A percentile compares a stretch with the other conserved stretches of the same genome.
Conservation (phyloP, 164 flowering plant genomes). For the Annona squamosa region DNA sequence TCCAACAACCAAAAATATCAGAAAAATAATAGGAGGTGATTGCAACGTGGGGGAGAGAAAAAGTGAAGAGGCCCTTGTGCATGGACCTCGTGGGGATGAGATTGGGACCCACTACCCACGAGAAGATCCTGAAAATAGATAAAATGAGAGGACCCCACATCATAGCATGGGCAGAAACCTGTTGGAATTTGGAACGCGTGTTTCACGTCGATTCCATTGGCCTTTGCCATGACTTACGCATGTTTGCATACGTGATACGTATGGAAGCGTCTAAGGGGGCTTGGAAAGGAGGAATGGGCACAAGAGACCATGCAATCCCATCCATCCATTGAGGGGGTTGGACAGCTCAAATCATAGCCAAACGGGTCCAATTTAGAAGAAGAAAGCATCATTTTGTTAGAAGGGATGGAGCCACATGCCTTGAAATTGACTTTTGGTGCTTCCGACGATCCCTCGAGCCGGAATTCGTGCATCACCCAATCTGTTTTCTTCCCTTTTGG, state of each 20-base stretch:
- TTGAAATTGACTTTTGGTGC: slow-evolving; percentile 46
- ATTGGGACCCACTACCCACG: background rate
- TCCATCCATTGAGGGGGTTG: background rate
- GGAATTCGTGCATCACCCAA: slow-evolving; percentile 89
- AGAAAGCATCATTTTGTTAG: background rate
- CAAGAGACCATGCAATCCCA: background rate
- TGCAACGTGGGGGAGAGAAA: background rate
- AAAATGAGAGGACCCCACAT: background rate
- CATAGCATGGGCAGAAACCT: background rate
- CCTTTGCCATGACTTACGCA: background rate
- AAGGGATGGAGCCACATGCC: background rate
- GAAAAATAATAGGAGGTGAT: background rate
- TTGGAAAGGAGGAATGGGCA: background rate
- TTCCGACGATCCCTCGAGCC: slow-evolving; percentile 51
- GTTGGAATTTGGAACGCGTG: background rate
- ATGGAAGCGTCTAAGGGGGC: background rate
- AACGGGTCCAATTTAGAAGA: background rate
- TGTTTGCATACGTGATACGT: background rate
- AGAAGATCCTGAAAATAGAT: too few relatives aligned
- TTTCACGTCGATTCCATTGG: background rate
- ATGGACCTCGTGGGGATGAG: background rate
- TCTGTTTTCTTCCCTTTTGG: slow-evolving; percentile 66
- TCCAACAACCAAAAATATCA: too few relatives aligned
- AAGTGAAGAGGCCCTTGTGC: background rate
- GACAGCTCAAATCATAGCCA: background rate